These are phyloP conservation scores for Aspergillus sp. DNA, from an alignment of 2,329 filamentous ascomycete genomes.

Conservation along the genomic window DNA sequence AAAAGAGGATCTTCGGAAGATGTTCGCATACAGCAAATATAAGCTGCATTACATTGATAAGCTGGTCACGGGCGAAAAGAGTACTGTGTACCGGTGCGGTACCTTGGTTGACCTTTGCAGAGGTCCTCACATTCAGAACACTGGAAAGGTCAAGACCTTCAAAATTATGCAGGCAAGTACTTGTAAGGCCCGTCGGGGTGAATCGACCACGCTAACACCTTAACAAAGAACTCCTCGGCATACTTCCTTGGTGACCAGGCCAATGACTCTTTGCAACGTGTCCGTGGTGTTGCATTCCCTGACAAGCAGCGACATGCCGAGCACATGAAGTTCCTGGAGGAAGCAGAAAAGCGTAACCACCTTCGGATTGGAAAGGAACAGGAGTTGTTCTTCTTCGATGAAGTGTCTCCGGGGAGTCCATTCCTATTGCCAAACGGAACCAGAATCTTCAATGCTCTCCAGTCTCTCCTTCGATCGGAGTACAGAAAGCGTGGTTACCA, in stretches of 20 bases:
- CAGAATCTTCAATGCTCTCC: slow-evolving; percentile 84
- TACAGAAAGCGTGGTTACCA: slow-evolving; percentile 92
- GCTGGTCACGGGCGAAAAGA: slow-evolving; percentile 84
- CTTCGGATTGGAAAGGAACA: slow-evolving; percentile 89
- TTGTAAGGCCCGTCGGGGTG: neutral
- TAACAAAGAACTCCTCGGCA: slow-evolving; percentile 56
- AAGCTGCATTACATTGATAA: slow-evolving; percentile 96
- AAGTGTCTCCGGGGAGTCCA: slow-evolving; percentile 81
- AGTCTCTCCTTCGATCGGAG: slow-evolving; percentile 71
- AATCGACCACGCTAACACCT: neutral
- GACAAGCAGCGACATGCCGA: slow-evolving; percentile 93
- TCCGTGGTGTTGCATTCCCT: slow-evolving; percentile 93
- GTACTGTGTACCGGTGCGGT: slow-evolving; percentile 90
- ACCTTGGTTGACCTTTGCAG: slow-evolving; percentile 91
- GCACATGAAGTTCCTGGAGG: slow-evolving; percentile 89
- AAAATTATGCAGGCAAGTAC: slow-evolving; percentile 67
- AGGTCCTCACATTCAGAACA: slow-evolving; percentile 90
- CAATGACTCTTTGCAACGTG: slow-evolving; percentile 92
- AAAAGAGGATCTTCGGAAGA: slow-evolving; percentile 85
- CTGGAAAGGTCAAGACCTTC: slow-evolving; percentile 88
- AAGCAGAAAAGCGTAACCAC: slow-evolving; percentile 96
- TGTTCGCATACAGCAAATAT: slow-evolving; percentile 98
- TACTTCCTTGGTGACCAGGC: slow-evolving; percentile 92
- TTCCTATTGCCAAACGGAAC: slow-evolving; percentile 92
- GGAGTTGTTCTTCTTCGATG: slow-evolving; percentile 95